phyloP scores from a whole-genome alignment of 257 asterid species.

The Vinca minor region DNA sequence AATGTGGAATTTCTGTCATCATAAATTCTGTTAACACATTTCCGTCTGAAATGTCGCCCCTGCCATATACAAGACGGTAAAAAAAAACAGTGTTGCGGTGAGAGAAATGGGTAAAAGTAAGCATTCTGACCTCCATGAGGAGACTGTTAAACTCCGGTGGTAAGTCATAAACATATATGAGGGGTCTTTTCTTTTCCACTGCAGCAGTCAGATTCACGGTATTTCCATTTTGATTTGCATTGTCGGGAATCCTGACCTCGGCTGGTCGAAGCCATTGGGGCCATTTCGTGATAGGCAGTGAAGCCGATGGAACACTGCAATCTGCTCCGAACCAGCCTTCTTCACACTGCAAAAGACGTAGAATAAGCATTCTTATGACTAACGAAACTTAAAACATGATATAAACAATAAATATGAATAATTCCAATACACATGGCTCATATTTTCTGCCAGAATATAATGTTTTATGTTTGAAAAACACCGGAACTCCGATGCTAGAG shows the following conservation, averaged over 20 bases:
- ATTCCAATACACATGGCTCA: neutral
- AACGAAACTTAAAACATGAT: neutral
- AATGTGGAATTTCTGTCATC: conserved; percentile 68
- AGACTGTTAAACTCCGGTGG: conserved; percentile 83
- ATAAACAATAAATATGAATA: conserved; percentile 1
- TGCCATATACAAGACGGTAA: conserved; percentile 21
- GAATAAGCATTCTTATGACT: neutral
- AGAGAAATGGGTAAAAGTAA: neutral
- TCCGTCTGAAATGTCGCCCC: conserved; percentile 82
- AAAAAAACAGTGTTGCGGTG: conserved; percentile 2
- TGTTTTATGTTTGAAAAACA: conserved; percentile 3
- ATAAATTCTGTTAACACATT: conserved; percentile 86
- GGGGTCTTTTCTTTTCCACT: conserved; percentile 75
- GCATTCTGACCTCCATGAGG: conserved; percentile 62
- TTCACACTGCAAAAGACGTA: conserved; percentile 49
- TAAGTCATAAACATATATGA: conserved; percentile 81
- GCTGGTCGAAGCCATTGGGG: conserved; percentile 93
- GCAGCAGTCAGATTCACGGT: conserved; percentile 43
- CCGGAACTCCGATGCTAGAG: neutral
- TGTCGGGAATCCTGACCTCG: conserved; percentile 45
- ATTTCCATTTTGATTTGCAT: conserved; percentile 28
- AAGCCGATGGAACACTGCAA: conserved; percentile 81
- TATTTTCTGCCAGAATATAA: conserved; percentile 8
- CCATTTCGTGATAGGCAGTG: conserved; percentile 64
- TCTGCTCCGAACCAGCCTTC: conserved; percentile 92